Conservation (phyloP, 192 early-diverging fungal species). For the Mortierella hygrophila region DNA sequence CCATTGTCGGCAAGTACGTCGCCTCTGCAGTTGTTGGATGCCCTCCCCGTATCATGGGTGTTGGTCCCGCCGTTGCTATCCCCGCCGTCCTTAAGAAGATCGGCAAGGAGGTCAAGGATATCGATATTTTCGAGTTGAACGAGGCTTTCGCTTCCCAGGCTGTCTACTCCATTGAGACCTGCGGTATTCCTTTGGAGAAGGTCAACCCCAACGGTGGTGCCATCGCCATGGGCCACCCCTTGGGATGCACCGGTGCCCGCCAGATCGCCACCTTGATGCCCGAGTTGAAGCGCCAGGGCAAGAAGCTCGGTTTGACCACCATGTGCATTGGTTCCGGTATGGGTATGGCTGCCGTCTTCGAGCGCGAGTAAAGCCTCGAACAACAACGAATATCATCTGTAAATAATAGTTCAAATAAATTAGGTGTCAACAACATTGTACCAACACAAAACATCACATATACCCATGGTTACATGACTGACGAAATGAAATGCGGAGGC, state of each 20-base stretch:
- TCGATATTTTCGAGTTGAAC: conserved; percentile 95
- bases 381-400: neutral
- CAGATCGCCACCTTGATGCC: conserved; percentile 96
- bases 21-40: conserved; percentile 91
- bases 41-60: conserved; percentile 95
- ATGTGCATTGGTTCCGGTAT: conserved; percentile 64
- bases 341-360: conserved; percentile 56
- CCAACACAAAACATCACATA: neutral
- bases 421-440: conserved; percentile 9
- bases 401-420: conserved; percentile 11
- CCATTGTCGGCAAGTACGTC: conserved; percentile 89
- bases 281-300: conserved; percentile 89
- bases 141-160: conserved; percentile 99
- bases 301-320: conserved; percentile 69
- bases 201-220: conserved; percentile 99
- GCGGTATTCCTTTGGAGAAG: conserved; percentile 88
- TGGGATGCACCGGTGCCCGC: conserved; percentile 94
- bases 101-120: conserved; percentile 80
- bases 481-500: too few species aligned
- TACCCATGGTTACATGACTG: too few species aligned
- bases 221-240: conserved; percentile 88
- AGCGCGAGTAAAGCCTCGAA: conserved; percentile 47
- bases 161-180: conserved; percentile 90
- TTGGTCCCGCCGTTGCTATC: conserved; percentile 96
- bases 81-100: conserved; percentile 87